These are phyloP conservation scores for Meira nashicola DNA, from an alignment of 1,284 basidiomycete species.

Conservation along the genomic window DNA sequence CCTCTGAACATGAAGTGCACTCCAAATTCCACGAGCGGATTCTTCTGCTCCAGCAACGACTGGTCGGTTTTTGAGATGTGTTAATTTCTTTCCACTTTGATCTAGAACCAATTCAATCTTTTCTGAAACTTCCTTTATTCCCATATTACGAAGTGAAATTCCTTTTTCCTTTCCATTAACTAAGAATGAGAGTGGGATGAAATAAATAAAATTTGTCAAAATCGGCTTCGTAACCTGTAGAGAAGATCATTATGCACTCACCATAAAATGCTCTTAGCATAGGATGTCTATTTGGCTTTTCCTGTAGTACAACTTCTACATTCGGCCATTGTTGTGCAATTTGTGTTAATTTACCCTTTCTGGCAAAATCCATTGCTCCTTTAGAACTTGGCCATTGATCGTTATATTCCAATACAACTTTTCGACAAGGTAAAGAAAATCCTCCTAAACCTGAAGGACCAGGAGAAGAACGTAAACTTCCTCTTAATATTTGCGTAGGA, in stretches of 20 bases:
- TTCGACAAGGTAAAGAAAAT: constrained; percentile 24
- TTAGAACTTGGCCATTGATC: constrained; percentile 16
- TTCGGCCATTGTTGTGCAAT: constrained; percentile 18
- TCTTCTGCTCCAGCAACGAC: constrained; percentile 19
- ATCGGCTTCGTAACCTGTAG: neutral
- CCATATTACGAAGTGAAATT: constrained; percentile 21
- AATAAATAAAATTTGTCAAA: too few species aligned
- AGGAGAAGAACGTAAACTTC: constrained; percentile 5
- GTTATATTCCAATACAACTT: constrained; percentile 26
- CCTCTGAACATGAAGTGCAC: constrained; percentile 21
- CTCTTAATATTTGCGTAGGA: neutral
- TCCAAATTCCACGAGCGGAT: constrained; percentile 31
- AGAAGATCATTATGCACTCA: constrained; percentile 10
- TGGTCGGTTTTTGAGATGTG: constrained; percentile 20
- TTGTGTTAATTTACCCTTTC: neutral
- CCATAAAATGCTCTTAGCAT: constrained; percentile 23
- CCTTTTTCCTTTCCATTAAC: constrained; percentile 24
- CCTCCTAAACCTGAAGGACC: constrained; percentile 18
- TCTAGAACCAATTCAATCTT: constrained; percentile 24
- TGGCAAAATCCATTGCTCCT: constrained; percentile 18
- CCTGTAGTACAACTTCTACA: constrained; percentile 22
- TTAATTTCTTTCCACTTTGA: constrained; percentile 22
- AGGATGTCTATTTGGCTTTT: constrained; percentile 18
- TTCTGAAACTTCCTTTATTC: constrained; percentile 10
- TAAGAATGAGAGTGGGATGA: constrained; percentile 9